Percentiles rank a stretch among this genome's conserved stretches.
phyloP scores from a whole-genome alignment of 1,284 basidiomycete genomes.

The Cutaneotrichosporon mucoides region DNA sequence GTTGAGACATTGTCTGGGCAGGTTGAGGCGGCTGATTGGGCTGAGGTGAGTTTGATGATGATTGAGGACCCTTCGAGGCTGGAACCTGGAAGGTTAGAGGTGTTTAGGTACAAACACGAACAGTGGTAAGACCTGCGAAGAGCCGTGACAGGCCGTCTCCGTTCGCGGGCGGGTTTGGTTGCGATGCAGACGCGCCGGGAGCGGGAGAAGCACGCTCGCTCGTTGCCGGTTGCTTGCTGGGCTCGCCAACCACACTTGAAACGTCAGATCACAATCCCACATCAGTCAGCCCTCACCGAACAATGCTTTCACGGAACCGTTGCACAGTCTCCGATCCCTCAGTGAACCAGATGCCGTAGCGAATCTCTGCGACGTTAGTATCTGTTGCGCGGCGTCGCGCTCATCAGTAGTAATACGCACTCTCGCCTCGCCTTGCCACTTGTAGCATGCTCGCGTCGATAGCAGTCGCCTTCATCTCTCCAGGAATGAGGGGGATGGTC shows the following conservation, averaged over 20 bases:
- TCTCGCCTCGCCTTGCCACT: constrained; percentile 39
- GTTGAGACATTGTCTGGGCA: background rate
- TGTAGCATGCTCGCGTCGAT: constrained; percentile 38
- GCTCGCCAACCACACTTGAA: constrained; percentile 38
- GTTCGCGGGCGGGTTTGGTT: no score
- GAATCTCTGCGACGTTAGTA: constrained; percentile 9
- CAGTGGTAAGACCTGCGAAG: constrained; percentile 33
- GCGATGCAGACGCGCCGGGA: no score
- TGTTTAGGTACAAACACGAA: background rate
- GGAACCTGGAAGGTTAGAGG: background rate
- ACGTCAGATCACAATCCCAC: background rate
- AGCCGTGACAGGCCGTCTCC: constrained; percentile 35
- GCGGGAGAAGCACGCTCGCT: no score
- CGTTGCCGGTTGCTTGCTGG: constrained; percentile 14
- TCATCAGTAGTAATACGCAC: constrained; percentile 23
- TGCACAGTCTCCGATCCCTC: constrained; percentile 30
- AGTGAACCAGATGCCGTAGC: constrained; percentile 38
- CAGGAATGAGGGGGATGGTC: constrained; percentile 34
- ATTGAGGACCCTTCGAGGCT: background rate
- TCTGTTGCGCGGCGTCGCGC: no score
- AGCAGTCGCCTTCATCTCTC: constrained; percentile 41
- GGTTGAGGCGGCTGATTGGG: background rate
- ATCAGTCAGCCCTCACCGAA: constrained; percentile 22
- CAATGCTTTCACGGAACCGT: constrained; percentile 29
- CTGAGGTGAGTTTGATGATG: background rate